Base-by-base conservation (phyloP, 768 basidiomycete species). In the Obba rivulosa region DNA sequence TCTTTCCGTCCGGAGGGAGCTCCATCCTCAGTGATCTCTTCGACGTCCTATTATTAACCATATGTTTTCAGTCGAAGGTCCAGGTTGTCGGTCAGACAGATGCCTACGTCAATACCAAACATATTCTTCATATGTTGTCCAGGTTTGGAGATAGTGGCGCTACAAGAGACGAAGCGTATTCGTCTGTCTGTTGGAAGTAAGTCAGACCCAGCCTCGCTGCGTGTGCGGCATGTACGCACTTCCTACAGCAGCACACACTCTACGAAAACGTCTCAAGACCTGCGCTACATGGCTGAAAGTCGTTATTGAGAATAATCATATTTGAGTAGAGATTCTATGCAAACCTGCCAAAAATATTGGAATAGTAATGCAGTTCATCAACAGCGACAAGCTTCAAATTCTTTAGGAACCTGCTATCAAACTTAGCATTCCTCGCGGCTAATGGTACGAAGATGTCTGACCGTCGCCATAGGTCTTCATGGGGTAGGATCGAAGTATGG, bases 301-400 rank as follows among this genome's bases (percentile, higher is more conserved):
- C 17, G 14, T 8, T 20, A 10, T 20, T 42, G 14, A 36, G 21
- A 21, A 24, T 16, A 24, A 28, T 16, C 28, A 28, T 25, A 39
- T n/a, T 10, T 21, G 20, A 39, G 21, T 10, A 18, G 5, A 13
- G n/a, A 34, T 35, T 10, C 3, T 1, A 4, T 28, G 49, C 54
- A 20, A 54, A 85, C 88, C 87, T 90, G 53, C 91, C 92, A 44
- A 93, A 76, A 10, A 86, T 66, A 34, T 85, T 84, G 1, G 80
- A 74, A 59, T 95, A 94, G 60, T 89, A 92, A 63, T 95, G 92
- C 31, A 94, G 62, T 61, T 95, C 92, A 58, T 93, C 88, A 2
- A 92, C 82, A 1, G 79, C 90, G 46, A 94, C 72, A 13, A 92
- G 69, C 71, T 81, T 86, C 53, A 92, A 68, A 55, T 83, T 81